Percentiles rank a stretch among this genome's conserved stretches.
phyloP scores from a whole-genome alignment of 169 alveolate species.

The Plasmodium ovale region DNA sequence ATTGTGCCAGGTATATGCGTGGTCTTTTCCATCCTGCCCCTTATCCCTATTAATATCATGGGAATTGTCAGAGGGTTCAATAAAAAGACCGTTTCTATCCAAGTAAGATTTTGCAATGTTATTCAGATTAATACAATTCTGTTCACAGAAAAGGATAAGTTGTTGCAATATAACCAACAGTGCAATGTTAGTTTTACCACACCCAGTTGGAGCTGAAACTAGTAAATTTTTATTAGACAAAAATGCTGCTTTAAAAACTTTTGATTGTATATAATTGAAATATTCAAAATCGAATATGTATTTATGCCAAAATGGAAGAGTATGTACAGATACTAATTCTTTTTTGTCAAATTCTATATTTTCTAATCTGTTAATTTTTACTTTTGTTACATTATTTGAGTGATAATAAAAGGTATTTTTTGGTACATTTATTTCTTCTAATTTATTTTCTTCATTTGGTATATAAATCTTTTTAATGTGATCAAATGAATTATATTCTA shows the following conservation, averaged over 20 bases:
- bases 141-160: conserved; percentile 54
- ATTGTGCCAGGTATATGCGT: neutral
- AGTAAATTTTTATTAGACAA: conserved; percentile 93
- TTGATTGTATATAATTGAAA: conserved; percentile 92
- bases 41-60: neutral
- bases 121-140: conserved; percentile 33
- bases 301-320: conserved; percentile 53
- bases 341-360: conserved; percentile 46
- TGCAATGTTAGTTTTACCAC: conserved; percentile 98
- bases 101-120: conserved; percentile 14
- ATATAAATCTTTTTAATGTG: conserved; percentile 51
- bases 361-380: conserved; percentile 51
- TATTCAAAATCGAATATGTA: conserved; percentile 75
- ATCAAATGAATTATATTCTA: conserved; percentile 28
- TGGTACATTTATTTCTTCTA: conserved; percentile 62
- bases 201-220: conserved; percentile 99
- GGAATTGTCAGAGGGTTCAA: neutral
- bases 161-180: conserved; percentile 92
- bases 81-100: neutral
- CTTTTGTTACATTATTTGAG: conserved; percentile 58
- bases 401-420: conserved; percentile 41
- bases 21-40: neutral
- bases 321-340: conserved; percentile 58
- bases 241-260: conserved; percentile 93
- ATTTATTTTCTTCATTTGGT: conserved; percentile 61